Conservation (phyloP, 805 yeast genomes). For the Saccharomycopsis oosterbeekiorum region DNA sequence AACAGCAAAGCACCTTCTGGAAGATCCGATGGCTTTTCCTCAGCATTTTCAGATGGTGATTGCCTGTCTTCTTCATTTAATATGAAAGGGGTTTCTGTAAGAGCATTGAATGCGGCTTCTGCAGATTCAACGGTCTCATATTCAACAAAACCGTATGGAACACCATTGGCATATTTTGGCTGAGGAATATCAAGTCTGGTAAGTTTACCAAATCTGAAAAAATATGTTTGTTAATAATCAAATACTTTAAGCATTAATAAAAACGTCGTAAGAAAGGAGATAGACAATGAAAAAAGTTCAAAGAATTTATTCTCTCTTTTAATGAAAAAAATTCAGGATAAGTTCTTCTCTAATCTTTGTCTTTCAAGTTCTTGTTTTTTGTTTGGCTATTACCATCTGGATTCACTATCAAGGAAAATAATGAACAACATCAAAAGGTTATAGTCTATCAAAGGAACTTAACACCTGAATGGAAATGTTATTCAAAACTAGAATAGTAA, state of each 20-base stretch:
- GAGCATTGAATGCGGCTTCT: slow-evolving; percentile 39
- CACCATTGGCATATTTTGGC: slow-evolving; percentile 47
- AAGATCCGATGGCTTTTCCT: background rate
- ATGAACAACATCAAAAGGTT: background rate
- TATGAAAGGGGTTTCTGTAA: slow-evolving; percentile 19
- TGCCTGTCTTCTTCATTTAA: slow-evolving; percentile 15
- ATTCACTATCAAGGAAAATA: background rate
- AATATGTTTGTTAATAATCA: background rate
- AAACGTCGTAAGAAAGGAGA: background rate
- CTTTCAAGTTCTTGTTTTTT: background rate
- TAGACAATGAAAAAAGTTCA: too few relatives aligned
- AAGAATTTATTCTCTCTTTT: too few relatives aligned
- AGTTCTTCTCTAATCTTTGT: too few relatives aligned
- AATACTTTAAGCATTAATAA: background rate
- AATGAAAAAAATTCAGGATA: too few relatives aligned
- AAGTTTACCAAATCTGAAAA: slow-evolving; percentile 41
- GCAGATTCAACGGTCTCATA: slow-evolving; percentile 43
- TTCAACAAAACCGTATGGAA: slow-evolving; percentile 57
- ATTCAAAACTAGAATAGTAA: background rate
- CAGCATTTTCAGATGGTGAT: background rate
- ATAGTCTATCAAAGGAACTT: background rate
- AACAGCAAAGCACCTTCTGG: slow-evolving; percentile 17
- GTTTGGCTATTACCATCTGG: background rate
- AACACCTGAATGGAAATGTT: background rate
- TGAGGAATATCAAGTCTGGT: slow-evolving; percentile 55